Evolutionary conservation across 208 protist genomes (phyloP).

Genomic region (Trichomonas tenax): DNA sequence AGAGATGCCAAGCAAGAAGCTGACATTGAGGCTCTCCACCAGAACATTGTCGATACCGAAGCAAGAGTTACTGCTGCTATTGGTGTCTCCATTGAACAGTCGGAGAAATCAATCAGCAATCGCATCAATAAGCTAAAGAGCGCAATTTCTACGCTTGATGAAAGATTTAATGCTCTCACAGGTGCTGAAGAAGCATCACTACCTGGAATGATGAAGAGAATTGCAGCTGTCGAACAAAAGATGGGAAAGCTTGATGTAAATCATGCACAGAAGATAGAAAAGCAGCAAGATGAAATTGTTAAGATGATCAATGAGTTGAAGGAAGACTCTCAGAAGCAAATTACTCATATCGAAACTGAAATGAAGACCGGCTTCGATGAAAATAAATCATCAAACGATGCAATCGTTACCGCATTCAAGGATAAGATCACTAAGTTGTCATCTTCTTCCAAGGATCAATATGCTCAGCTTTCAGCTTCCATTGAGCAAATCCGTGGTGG

Average conservation of each 20-base stretch:
- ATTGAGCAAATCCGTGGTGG: background rate
- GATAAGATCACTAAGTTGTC: background rate
- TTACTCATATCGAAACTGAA: background rate
- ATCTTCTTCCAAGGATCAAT: background rate
- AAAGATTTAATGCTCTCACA: background rate
- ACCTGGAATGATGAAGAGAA: background rate
- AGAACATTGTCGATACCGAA: background rate
- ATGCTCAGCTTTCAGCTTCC: background rate
- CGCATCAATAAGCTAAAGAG: background rate
- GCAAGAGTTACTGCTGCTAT: background rate
- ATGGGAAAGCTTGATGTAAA: background rate
- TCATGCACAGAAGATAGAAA: background rate
- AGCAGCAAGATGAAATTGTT: background rate
- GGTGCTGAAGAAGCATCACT: background rate
- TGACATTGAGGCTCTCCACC: background rate
- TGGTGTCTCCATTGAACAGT: background rate
- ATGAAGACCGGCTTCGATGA: background rate
- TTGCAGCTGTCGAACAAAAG: background rate
- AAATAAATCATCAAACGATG: background rate
- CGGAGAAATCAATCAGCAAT: background rate
- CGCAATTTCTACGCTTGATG: background rate
- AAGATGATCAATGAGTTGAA: background rate
- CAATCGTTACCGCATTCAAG: background rate
- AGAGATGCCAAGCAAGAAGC: background rate
- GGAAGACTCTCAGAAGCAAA: background rate